Conservation (phyloP, 306 rosid species). For the Rubus parviflorus region DNA sequence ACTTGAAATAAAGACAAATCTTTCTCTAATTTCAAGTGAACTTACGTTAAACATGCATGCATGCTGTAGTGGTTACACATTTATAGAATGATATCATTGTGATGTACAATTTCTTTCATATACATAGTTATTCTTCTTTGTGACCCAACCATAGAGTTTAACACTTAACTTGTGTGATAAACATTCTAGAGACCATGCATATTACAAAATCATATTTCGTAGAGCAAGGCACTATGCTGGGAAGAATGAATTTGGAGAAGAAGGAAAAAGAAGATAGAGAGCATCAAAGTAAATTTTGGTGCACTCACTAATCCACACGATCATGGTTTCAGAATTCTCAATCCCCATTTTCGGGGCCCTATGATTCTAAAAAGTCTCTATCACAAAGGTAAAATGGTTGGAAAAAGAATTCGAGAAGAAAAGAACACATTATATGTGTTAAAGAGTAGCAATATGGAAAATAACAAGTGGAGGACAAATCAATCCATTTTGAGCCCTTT, state of each 20-base stretch:
- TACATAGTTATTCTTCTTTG: neutral
- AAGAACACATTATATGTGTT: neutral
- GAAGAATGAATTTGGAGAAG: neutral
- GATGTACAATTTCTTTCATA: no score
- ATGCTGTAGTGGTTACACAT: neutral
- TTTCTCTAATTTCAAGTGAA: no score
- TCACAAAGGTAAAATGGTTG: neutral
- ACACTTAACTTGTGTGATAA: neutral
- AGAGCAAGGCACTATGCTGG: neutral
- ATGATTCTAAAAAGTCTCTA: neutral
- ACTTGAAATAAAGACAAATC: no score
- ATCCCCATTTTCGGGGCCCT: neutral
- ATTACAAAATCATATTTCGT: neutral
- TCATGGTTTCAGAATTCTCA: neutral
- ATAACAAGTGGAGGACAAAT: neutral
- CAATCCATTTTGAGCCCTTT: neutral
- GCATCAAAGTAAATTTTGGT: no score
- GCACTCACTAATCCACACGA: no score
- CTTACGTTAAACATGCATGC: neutral
- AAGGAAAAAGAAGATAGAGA: no score
- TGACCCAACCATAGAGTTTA: neutral
- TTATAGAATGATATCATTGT: neutral
- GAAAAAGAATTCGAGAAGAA: neutral
- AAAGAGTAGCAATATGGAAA: no score
- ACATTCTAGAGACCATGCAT: no score